Conservation (phyloP, 805 yeast species). For the Metschnikowia reukaufii region DNA sequence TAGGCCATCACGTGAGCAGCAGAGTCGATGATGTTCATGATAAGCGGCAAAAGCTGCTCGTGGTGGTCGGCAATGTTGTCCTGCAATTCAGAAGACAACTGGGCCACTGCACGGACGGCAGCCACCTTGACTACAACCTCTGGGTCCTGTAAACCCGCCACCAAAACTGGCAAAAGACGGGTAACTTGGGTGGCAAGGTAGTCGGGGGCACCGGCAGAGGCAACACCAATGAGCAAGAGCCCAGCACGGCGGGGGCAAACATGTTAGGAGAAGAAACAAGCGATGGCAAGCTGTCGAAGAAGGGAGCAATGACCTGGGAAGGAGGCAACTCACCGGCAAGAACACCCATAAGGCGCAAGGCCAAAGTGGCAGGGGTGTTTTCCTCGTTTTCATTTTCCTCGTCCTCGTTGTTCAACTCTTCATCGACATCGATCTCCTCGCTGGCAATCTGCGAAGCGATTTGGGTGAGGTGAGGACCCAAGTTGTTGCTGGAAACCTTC, state of each 20-base stretch:
- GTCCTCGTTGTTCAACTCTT: constrained; percentile 73
- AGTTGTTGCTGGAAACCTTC: constrained; percentile 72
- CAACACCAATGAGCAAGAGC: constrained; percentile 73
- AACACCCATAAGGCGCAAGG: constrained; percentile 74
- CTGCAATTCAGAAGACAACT: constrained; percentile 79
- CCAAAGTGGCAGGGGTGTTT: constrained; percentile 72
- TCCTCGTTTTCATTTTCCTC: constrained; percentile 95
- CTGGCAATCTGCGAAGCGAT: constrained; percentile 75
- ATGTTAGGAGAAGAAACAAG: constrained; percentile 53
- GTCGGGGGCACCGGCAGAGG: constrained; percentile 94
- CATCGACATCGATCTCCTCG: constrained; percentile 73
- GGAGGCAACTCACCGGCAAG: constrained; percentile 88
- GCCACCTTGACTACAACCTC: constrained; percentile 78
- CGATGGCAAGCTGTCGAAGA: constrained; percentile 61
- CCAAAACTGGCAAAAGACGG: constrained; percentile 68
- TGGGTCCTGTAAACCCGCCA: constrained; percentile 74
- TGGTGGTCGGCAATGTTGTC: constrained; percentile 84
- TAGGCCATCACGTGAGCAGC: constrained; percentile 82
- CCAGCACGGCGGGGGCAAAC: constrained; percentile 86
- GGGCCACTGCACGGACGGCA: constrained; percentile 78
- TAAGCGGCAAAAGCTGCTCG: constrained; percentile 76
- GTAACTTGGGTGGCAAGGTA: constrained; percentile 73
- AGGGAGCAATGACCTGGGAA: constrained; percentile 80
- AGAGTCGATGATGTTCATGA: constrained; percentile 81
- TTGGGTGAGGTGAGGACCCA: constrained; percentile 77